Evolutionary conservation across 1,139 yeast genomes (phyloP), one percentile per base, ranked within the genome.

Genomic region (Diutina catenulata): DNA sequence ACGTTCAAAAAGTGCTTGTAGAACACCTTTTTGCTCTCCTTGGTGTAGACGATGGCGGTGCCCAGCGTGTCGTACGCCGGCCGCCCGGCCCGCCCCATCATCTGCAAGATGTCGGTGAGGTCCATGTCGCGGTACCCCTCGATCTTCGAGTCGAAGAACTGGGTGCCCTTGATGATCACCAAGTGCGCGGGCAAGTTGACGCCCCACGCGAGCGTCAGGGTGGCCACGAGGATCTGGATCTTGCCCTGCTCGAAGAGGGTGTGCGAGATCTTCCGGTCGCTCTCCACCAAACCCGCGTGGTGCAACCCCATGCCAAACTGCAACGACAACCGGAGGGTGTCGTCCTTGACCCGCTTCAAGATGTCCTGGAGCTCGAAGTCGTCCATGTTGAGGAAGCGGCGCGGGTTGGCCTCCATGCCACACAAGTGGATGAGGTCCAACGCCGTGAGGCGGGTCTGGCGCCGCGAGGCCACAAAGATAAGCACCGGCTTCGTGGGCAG

Each of bases 131-230:
- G 66, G 51, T 82, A 83, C 0, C 74, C 87, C 52, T 80, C 88
- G 42, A 79, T 78, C 52, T 82, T 82, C 10, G 87, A 77, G 55
- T 83, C 94, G 52, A 78, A 83, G 49, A 79, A 82, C 51, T 83
- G 93, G 0, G 98, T 91, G 28, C 97, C 97, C 56, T 91, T 91
- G 45, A 91, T 83, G 38, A 91, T 76, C 7, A 91, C 98, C 49
- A 91, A 64, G 60, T 87, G 91, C 0, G 97, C 97, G 1, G 97
- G 97, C 45, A 91, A 68, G 52, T 91, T 91, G 33, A 91, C 96
- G 50, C 97, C 97, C 93, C 96, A 87, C 0, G 97, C 98, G 48
- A 93, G 69, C 1, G 98, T 91, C 18, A 95, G 82, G 0, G 99
- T 91, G 0, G 99, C 98, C 40, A 93, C 73, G 43, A 91, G 68